Evolutionary conservation across 768 basidiomycete genomes (phyloP), one percentile per base, ranked within the genome.

Genomic region (Kwoniella heveanensis): DNA sequence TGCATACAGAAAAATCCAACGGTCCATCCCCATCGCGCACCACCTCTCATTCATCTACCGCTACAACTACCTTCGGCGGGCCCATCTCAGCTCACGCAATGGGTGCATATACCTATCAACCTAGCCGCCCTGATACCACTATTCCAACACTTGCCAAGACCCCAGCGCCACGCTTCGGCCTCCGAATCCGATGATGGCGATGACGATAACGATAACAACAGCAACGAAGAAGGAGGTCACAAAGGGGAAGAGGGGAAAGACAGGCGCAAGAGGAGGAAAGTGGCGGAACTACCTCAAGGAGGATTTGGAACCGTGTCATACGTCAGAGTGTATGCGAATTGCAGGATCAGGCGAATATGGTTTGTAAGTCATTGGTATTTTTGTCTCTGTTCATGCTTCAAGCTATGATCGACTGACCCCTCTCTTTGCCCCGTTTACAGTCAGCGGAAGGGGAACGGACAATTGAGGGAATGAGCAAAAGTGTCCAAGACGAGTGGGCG

Each of bases 291-390:
- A 29, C 73, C 73, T 32, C 32, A 48, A 44, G 69, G 69, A 1
- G 36, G 55, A 12, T 76, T 74, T 37, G 62, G 39, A 26, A 57
- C 54, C 37, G 54, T 76, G 10, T 69, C 63, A 25, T 79, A 74
- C 57, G 54, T 77, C 12, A 68, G 68, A 51, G 66, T 79, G n/a
- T 77, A 77, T 62, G 77, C 77, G 6, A 79, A 79, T 49, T 79
- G 77, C 47, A 53, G 77, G 17, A 30, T 79, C 17, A 61, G 72
- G 47, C 57, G 74, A 36, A 68, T 79, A 60, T 79, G 77, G 77
- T 71, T 76, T 67, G 74, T 76, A 51, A 71, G 73, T 72, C 7
- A 8, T 64, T 9, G n/a, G n/a, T n/a, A n/a, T n/a, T n/a, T n/a
- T n/a, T n/a, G n/a, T n/a, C n/a, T n/a, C n/a, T n/a, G n/a, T n/a